Base-by-base conservation (phyloP, 768 basidiomycete genomes). In the Hygrocybe punicea region DNA sequence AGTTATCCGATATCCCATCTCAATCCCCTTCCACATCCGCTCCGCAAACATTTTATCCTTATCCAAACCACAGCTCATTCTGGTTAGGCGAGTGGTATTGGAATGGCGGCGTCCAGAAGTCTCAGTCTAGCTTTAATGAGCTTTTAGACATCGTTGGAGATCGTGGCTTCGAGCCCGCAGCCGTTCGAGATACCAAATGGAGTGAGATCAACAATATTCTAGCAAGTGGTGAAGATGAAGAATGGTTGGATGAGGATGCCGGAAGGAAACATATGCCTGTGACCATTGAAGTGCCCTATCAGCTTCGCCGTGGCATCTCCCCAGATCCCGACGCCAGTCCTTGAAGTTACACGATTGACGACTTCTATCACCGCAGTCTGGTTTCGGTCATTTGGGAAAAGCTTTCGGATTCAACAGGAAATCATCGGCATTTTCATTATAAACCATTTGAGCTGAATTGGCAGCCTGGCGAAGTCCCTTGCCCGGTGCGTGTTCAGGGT, bases 321-420 rank as follows among this genome's bases (percentile, higher is more conserved):
- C 14, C 44, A 40, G 23, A 29, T 21, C 14, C 62, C 35, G 29
- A 49, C 17, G 21, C 48, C 4, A 55, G 64, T 2, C 39, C 58
- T 6, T 24, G 40, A 44, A 24, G 46, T 6, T 59, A 58, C 16
- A 11, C 25, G 13, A 48, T 61, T 13, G 16, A 24, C 2, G 34
- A 56, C 35, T 58, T 66, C 5, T 45, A 57, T 25, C 64, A 66
- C 40, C 53, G 42, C 10, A 50, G 45, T 9, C 51, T 65, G 0
- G 33, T 62, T 9, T 59, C 60, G 0, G 54, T 65, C 21, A 57
- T 65, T 34, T 21, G 36, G 0, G 58, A 65, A 42, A 65, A 62
- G n/a, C 14, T 66, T 14, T 4, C 51, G 1, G 58, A 59, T 55
- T n/a, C 25, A 13, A 9, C 25, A 9, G 19, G 29, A 10, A 36